Evolutionary conservation across 2,329 filamentous ascomycete genomes (phyloP).

Genomic region (Botrytis sinoallii): DNA sequence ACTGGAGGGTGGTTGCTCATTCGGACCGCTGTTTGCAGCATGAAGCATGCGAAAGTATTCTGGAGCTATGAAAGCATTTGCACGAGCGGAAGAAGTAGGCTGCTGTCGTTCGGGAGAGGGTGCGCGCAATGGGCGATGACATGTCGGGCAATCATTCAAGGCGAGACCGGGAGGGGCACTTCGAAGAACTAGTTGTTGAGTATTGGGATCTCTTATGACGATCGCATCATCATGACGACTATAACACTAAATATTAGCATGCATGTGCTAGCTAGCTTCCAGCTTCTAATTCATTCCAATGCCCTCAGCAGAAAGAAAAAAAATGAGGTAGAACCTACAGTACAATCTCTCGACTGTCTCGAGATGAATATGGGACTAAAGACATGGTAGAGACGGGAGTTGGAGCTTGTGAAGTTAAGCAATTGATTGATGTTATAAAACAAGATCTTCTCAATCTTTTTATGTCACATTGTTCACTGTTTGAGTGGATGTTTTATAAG

Average conservation of each 20-base stretch:
- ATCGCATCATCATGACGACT: slow-evolving; percentile 92
- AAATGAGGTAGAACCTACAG: slow-evolving; percentile 55
- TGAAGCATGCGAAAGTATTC: slow-evolving; percentile 95
- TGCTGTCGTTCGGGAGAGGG: slow-evolving; percentile 49
- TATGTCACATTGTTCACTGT: slow-evolving; percentile 12
- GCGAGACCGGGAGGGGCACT: slow-evolving; percentile 51
- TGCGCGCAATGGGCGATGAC: slow-evolving; percentile 41
- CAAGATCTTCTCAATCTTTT: slow-evolving; percentile 11
- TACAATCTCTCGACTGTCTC: slow-evolving; percentile 74
- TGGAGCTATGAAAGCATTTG: slow-evolving; percentile 71
- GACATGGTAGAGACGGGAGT: slow-evolving; percentile 47
- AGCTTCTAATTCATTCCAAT: not conserved
- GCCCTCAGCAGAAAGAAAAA: too few species aligned
- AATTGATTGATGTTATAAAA: not conserved
- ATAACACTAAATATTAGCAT: slow-evolving; percentile 24
- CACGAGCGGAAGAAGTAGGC: slow-evolving; percentile 38
- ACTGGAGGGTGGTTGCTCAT: slow-evolving; percentile 46
- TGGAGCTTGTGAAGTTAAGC: not conserved
- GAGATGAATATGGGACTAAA: slow-evolving; percentile 71
- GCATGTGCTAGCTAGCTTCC: not conserved
- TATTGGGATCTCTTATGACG: slow-evolving; percentile 83
- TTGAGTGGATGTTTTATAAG: slow-evolving; percentile 1
- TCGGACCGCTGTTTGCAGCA: slow-evolving; percentile 48
- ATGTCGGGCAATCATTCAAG: slow-evolving; percentile 70
- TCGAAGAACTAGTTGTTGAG: slow-evolving; percentile 80